Evolutionary conservation across 352 stramenopile genomes (phyloP), one percentile per base, ranked within the genome.

Genomic region (Phytophthora cryptogea): DNA sequence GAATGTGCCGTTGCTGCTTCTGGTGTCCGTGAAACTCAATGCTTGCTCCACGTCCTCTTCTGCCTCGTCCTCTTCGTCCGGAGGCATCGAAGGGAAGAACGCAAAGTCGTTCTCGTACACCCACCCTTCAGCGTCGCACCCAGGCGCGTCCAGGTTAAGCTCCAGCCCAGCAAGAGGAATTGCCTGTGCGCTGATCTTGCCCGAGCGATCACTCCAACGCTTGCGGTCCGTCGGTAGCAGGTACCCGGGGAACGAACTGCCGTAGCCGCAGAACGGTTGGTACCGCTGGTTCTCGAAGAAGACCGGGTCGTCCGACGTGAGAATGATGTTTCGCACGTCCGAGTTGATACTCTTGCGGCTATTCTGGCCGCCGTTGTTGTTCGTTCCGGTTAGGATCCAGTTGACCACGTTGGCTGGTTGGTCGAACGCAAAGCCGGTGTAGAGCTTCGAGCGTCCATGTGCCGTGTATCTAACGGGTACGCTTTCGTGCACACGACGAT

Each of bases 231-330:
- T 93, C 5, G 84, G 80, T 23, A 95, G 60, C 33, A 95, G 42
- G 54, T 93, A 90, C 4, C 83, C 86, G 8, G 85, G 85, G 63
- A 89, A 94, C 2, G 85, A 89, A 51, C 78, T 90, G 28, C 86
- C 86, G 45, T 88, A 95, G 20, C 86, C 86, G 39, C 78, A 86
- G 58, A 95, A 95, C 3, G 83, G 84, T 52, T 93, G 85, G 59
- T 93, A 95, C 7, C 86, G 80, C 63, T 95, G 72, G 52, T 95
- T 95, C 67, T 95, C 86, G 36, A 90, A 95, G 16, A 95, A 75
- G 0, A 94, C 84, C 0, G 86, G 79, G 50, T 94, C 86, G 27
- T 80, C 70, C 20, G 84, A 92, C 23, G 61, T 70, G 32, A 95
- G 46, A 41, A 95, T 92, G 27, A 58, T 32, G 42, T 90, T 67